phyloP scores from a whole-genome alignment of 305 asterid genomes.

The Withania somnifera region DNA sequence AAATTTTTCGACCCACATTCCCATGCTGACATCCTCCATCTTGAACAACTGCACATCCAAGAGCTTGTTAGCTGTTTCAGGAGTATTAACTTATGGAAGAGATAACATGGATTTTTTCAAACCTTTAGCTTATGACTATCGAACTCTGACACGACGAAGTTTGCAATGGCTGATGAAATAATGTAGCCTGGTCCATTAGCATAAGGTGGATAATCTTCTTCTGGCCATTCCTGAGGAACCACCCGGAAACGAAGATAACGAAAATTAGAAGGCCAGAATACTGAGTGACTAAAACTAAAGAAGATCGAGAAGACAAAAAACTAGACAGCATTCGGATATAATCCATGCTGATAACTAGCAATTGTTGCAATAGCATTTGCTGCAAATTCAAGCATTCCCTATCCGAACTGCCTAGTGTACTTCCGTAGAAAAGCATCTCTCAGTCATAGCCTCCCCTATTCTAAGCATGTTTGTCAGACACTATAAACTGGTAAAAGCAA shows the following conservation, averaged over 20 bases:
- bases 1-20: conserved; percentile 84
- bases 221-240: conserved; percentile 72
- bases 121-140: conserved; percentile 54
- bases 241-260: not conserved
- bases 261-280: not conserved
- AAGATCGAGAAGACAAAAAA: not conserved
- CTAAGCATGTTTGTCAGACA: not conserved
- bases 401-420: not conserved
- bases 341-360: not conserved
- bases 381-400: not conserved
- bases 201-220: conserved; percentile 78
- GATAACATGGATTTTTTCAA: not conserved
- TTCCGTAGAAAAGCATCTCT: not conserved
- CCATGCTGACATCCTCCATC: conserved; percentile 91
- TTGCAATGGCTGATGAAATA: conserved; percentile 65
- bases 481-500: not conserved
- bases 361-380: not conserved
- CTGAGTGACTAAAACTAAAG: not conserved
- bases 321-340: not conserved
- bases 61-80: not conserved
- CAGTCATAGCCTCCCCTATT: not conserved
- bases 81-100: not conserved
- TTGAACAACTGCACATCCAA: conserved; percentile 50
- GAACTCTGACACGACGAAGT: conserved; percentile 44
- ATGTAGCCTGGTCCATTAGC: conserved; percentile 92